Evolutionary conservation across 192 early-diverging fungal species (phyloP), one percentile per base, ranked within the genome.

Genomic region (Phycomyces nitens): DNA sequence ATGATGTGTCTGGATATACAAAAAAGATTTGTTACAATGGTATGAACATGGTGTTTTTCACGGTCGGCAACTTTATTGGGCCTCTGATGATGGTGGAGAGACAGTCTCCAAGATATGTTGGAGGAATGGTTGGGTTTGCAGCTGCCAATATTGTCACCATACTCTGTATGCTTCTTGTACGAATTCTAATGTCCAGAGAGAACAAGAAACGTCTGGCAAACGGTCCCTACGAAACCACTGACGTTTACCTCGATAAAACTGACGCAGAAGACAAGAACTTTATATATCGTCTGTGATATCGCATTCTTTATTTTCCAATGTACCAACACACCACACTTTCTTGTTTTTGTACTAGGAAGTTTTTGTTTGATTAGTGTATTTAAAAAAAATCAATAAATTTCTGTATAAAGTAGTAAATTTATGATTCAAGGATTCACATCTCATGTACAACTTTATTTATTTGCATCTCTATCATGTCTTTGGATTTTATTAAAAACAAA

Each of bases 41-140:
- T 26, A 34, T 64, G 6, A 21, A 54, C 12, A 42, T 64, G 39
- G 42, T 64, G 8, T 47, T 38, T 11, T 65, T 57, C 21, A 65
- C 64, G 18, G 24, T 58, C 39, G 64, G 64, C 21, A 66, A 58
- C 34, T 51, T 58, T 16, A 51, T 56, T 66, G 64, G 56, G 0
- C 64, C 64, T 15, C 29, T 66, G 27, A 58, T 66, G 26, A 66
- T 66, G 64, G 49, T 54, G 16, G 43, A 27, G 16, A 58, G 51
- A 14, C 64, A 66, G 40, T 44, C 56, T n/a, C 64, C 64, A 40
- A 18, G 29, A 8, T 66, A 66, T 12, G 47, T 41, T n/a, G 64
- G 64, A 7, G 56, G 64, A 52, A 43, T 58, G 29, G 39, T 51
- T 29, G 58, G 58, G 11, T 22, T 20, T 47, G 52, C 60, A 22